These are phyloP conservation scores for Limnanthes douglasii DNA, from an alignment of 345 rosid genomes.

Conservation along the genomic window DNA sequence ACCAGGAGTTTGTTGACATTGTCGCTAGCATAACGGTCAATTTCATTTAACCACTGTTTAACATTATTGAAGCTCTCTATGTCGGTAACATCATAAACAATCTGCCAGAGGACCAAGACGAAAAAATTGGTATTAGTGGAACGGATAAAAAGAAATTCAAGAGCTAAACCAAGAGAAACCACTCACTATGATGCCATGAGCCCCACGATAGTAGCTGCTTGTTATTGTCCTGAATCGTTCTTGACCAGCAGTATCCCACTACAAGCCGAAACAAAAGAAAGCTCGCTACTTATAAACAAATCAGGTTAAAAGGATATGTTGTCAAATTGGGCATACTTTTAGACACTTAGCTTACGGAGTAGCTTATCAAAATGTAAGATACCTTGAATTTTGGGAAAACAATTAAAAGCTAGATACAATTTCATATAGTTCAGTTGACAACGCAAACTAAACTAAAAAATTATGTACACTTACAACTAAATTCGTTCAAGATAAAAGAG, in stretches of 20 bases:
- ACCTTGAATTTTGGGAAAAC: too few species aligned
- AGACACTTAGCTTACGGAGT: too few species aligned
- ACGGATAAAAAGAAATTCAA: not conserved
- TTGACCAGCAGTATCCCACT: slow-evolving; percentile 99
- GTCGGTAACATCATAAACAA: slow-evolving; percentile 76
- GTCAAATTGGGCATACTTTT: not conserved
- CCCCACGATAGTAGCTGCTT: slow-evolving; percentile 95
- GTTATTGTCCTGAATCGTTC: slow-evolving; percentile 93
- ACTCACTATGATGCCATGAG: slow-evolving; percentile 86
- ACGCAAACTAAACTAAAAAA: not conserved
- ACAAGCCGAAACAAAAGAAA: slow-evolving; percentile 9
- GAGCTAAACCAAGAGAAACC: not conserved
- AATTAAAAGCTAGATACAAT: too few species aligned
- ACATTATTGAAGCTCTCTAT: slow-evolving; percentile 74
- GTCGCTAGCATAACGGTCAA: slow-evolving; percentile 73
- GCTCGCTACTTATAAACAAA: slow-evolving; percentile 3
- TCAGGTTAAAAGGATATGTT: not conserved
- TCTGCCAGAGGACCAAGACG: slow-evolving; percentile 18
- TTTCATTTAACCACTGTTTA: slow-evolving; percentile 67
- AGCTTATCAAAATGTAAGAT: too few species aligned
- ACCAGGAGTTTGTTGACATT: slow-evolving; percentile 63
- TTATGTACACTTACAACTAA: too few species aligned
- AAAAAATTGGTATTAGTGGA: not conserved
- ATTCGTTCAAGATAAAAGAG: not conserved
- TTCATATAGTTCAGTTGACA: too few species aligned